Percentiles rank a stretch among this genome's conserved stretches.
Evolutionary conservation across 2,329 filamentous ascomycete species (phyloP).

Genomic region (Trichoderma sp.): DNA sequence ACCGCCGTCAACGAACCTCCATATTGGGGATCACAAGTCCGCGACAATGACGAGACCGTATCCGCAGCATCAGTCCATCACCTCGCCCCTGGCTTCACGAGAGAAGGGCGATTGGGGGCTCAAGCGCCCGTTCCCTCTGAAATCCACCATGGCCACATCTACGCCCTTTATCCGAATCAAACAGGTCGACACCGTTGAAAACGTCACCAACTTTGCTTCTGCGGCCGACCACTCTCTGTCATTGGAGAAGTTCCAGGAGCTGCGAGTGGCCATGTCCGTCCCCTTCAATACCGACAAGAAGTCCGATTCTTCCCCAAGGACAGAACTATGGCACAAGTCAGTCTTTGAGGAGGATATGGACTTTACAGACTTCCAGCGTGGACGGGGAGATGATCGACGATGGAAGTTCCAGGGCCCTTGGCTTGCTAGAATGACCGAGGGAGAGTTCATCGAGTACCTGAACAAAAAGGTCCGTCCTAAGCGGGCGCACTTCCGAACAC

Average conservation of each 20-base stretch:
- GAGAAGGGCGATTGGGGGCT: conserved; percentile 86
- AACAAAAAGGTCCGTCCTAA: conserved; percentile 51
- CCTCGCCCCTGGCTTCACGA: conserved; percentile 70
- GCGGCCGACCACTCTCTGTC: conserved; percentile 79
- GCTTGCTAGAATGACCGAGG: conserved; percentile 61
- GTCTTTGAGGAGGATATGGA: conserved; percentile 61
- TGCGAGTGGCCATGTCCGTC: conserved; percentile 68
- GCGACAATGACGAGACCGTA: conserved; percentile 63
- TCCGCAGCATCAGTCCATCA: conserved; percentile 81
- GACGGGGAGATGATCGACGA: conserved; percentile 45
- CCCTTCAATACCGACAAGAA: conserved; percentile 34
- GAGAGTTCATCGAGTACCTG: conserved; percentile 58
- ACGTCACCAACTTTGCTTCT: conserved; percentile 84
- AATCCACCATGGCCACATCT: conserved; percentile 68
- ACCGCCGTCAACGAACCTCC: conserved; percentile 49
- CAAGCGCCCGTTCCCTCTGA: conserved; percentile 77
- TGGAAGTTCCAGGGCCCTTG: conserved; percentile 69
- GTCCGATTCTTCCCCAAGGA: conserved; percentile 15
- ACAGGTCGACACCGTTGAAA: conserved; percentile 79
- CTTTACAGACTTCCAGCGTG: conserved; percentile 44
- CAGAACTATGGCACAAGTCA: conserved; percentile 41
- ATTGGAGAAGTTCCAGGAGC: conserved; percentile 80
- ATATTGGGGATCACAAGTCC: conserved; percentile 38
- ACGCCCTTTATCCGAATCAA: conserved; percentile 75
- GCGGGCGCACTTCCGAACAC: conserved; percentile 54